These are phyloP conservation scores for Xylariaceae sp. DNA, from an alignment of 2,329 filamentous ascomycete genomes.

Conservation along the genomic window DNA sequence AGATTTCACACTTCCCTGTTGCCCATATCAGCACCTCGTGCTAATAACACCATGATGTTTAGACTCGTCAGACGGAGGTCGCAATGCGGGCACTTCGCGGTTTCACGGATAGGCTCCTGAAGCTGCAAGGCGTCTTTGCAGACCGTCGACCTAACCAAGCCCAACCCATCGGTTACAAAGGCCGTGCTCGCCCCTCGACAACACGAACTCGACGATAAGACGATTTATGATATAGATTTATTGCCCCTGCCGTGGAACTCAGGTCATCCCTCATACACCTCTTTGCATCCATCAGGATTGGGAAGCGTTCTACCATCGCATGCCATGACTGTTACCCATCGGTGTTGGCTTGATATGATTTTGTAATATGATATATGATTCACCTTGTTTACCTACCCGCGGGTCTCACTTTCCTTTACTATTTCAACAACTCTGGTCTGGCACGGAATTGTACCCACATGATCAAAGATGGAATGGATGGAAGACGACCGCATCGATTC, in stretches of 20 bases:
- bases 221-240: conserved; percentile 35
- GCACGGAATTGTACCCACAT: conserved; percentile 2
- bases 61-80: conserved; percentile 33
- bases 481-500: conserved; percentile 2
- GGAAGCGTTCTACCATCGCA: conserved; percentile 11
- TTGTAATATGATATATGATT: conserved; percentile 32
- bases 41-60: background rate
- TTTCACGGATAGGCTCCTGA: conserved; percentile 25
- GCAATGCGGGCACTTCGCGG: conserved; percentile 29
- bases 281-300: conserved; percentile 1
- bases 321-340: conserved; percentile 9
- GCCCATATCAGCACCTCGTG: background rate
- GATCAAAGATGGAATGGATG: conserved; percentile 6
- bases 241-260: conserved; percentile 16
- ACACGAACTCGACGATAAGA: conserved; percentile 29
- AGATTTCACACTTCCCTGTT: conserved; percentile 24
- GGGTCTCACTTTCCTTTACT: conserved; percentile 8
- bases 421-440: conserved; percentile 3
- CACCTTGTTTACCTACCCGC: conserved; percentile 20
- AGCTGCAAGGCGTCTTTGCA: background rate
- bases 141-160: background rate
- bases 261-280: background rate
- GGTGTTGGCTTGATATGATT: conserved; percentile 24
- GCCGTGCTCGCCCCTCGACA: conserved; percentile 23
- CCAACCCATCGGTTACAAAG: conserved; percentile 9